Conservation (phyloP, 208 protist genomes). For the Acanthamoeba castellanii region DNA sequence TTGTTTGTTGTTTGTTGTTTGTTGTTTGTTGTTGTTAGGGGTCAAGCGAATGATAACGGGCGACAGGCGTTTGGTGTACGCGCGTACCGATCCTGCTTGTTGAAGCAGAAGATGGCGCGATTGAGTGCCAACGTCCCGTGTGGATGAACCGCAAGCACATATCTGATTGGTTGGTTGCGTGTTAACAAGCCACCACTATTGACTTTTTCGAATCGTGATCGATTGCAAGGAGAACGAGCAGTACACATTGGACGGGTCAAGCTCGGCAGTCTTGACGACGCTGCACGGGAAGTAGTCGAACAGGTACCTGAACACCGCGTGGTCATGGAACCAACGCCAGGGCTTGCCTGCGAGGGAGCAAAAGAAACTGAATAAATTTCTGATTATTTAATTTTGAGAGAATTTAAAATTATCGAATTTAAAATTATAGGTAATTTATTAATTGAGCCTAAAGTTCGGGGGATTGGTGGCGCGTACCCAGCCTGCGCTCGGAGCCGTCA, state of each 20-base stretch:
- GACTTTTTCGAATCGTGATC: too few relatives aligned
- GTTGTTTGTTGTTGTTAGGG: too few relatives aligned
- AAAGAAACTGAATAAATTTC: too few relatives aligned
- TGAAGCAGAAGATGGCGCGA: conserved; percentile 54
- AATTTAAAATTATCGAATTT: too few relatives aligned
- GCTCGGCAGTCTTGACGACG: conserved; percentile 14
- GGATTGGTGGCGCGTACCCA: not conserved
- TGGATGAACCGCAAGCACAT: conserved; percentile 42
- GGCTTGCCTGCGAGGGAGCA: not conserved
- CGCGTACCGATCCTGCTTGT: not conserved
- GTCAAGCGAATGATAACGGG: not conserved
- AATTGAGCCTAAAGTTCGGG: too few relatives aligned
- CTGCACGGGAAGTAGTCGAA: conserved; percentile 63
- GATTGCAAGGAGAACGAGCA: not conserved
- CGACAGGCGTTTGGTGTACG: not conserved
- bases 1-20: too few relatives aligned
- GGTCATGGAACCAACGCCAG: conserved; percentile 36
- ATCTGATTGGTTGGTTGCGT: not conserved
- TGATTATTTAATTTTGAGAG: too few relatives aligned
- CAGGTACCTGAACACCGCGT: conserved; percentile 32
- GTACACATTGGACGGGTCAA: conserved; percentile 14
- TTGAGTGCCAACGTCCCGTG: conserved; percentile 54
- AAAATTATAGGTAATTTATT: not conserved
- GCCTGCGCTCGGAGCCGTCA: conserved; percentile 1
- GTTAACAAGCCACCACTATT: not conserved